Evolutionary conservation across 1,284 basidiomycete species (phyloP).

Genomic region (Cryptococcus hybrid): DNA sequence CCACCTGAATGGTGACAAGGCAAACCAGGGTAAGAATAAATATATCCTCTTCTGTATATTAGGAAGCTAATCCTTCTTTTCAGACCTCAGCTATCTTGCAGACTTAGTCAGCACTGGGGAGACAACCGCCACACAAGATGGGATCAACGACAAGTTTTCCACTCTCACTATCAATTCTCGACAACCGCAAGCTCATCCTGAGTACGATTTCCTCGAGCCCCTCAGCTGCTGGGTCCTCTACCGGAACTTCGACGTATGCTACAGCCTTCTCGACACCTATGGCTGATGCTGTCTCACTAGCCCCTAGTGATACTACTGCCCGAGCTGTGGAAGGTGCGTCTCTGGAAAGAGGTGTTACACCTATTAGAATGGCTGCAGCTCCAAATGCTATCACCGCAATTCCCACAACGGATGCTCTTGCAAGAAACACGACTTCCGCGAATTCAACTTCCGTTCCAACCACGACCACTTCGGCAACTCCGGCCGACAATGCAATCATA

Average conservation of each 20-base stretch:
- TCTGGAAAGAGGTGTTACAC: background rate
- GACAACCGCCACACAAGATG: too few relatives aligned
- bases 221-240: background rate
- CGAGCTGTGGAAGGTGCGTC: background rate
- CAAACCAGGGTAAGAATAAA: constrained; percentile 3
- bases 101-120: too few relatives aligned
- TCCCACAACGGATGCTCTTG: too few relatives aligned
- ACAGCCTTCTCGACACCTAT: constrained; percentile 1
- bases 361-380: background rate
- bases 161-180: background rate
- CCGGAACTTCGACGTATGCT: background rate
- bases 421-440: too few relatives aligned
- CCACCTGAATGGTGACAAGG: too few relatives aligned
- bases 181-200: background rate
- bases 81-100: constrained; percentile 5
- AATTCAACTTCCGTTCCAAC: too few relatives aligned
- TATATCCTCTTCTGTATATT: constrained; percentile 14
- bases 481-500: too few relatives aligned
- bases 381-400: background rate
- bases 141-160: too few relatives aligned
- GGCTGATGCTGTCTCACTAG: background rate
- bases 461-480: too few relatives aligned
- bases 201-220: background rate
- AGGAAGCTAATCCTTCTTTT: constrained; percentile 18
- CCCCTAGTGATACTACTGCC: background rate